Percentiles rank a stretch among this genome's conserved stretches.
These are phyloP conservation scores for Microbotryum scabiosae DNA, from an alignment of 1,284 basidiomycete species.

Conservation along the genomic window DNA sequence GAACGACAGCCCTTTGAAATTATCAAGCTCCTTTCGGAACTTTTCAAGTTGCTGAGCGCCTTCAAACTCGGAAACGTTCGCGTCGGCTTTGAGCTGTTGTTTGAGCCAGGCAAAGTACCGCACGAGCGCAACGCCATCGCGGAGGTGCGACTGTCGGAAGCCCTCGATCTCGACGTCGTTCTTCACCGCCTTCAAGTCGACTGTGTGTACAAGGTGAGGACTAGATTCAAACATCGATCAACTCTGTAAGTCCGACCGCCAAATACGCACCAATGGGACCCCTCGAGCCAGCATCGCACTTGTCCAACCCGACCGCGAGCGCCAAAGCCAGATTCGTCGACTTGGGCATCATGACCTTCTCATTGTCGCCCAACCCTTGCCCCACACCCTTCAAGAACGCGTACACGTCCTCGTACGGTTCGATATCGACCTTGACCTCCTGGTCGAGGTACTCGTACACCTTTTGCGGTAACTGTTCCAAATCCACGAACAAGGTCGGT, in stretches of 20 bases:
- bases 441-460: slow-evolving; percentile 52
- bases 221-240: too few relatives aligned
- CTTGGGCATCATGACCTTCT: slow-evolving; percentile 45
- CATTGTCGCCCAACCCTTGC: slow-evolving; percentile 39
- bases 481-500: slow-evolving; percentile 61
- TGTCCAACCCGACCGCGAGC: slow-evolving; percentile 63
- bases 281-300: slow-evolving; percentile 53
- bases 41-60: slow-evolving; percentile 70
- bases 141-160: slow-evolving; percentile 78
- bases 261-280: slow-evolving; percentile 46
- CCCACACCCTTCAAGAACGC: slow-evolving; percentile 49
- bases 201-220: too few relatives aligned
- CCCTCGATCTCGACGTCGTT: slow-evolving; percentile 79
- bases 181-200: slow-evolving; percentile 65
- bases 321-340: slow-evolving; percentile 67
- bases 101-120: slow-evolving; percentile 91
- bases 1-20: slow-evolving; percentile 85
- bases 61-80: slow-evolving; percentile 67
- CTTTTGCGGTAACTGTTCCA: slow-evolving; percentile 53
- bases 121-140: slow-evolving; percentile 78
- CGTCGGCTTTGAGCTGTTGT: slow-evolving; percentile 56
- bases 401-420: slow-evolving; percentile 64
- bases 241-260: too few relatives aligned
- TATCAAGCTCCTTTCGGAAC: slow-evolving; percentile 67
- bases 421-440: slow-evolving; percentile 54